Evolutionary conservation across 2,329 filamentous ascomycete genomes (phyloP), one percentile per base, ranked within the genome.

Genomic region (Lasiodiplodia citricola): DNA sequence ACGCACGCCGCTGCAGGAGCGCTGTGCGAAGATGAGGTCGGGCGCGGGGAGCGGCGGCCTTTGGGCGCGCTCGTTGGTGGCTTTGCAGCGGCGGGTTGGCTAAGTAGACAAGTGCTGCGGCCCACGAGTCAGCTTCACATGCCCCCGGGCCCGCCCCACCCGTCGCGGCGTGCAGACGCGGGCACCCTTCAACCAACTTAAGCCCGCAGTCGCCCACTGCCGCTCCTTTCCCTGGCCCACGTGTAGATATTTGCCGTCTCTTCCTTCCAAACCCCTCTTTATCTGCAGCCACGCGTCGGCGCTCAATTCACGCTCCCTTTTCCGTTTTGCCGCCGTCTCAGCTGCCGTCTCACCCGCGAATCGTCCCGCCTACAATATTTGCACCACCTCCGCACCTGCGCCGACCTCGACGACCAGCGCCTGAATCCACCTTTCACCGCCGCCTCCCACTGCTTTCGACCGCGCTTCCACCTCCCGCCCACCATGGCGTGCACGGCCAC

Each of bases 401-500:
- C 38, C 54, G 8, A n/a, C 16, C 44, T 25, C 55, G 44, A 37
- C 47, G n/a, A 31, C 54, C 65, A 41, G 25, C 47, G 44, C 31
- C 44, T 11, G 28, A 14, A 2, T 18, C 18, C 55, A 13, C 31
- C 47, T 16, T 44, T 31, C 41, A 16, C 31, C 31, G 25, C 54
- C 3, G 21, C 54, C 41, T 18, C 35, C 28, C 25, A 3, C 38
- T 44, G 21, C 23, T 13, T 21, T 14, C 28, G 16, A 25, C 23
- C 18, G 41, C 56, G 16, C 51, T 25, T 52, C 41, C 50, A 11
- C 23, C 58, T 10, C 21, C 41, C 41, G 41, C 50, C 44, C 62
- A 56, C 50, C 51, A 80, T 80, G 78, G 71, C 73, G 50, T 75
- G 70, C 66, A 71, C 69, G 31, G 60, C 57, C 38, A 70, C 69